A percentile compares a stretch with the other conserved stretches of the same genome.
Conservation (phyloP, 2,329 filamentous ascomycete genomes). For the Blastomyces emzantsi region DNA sequence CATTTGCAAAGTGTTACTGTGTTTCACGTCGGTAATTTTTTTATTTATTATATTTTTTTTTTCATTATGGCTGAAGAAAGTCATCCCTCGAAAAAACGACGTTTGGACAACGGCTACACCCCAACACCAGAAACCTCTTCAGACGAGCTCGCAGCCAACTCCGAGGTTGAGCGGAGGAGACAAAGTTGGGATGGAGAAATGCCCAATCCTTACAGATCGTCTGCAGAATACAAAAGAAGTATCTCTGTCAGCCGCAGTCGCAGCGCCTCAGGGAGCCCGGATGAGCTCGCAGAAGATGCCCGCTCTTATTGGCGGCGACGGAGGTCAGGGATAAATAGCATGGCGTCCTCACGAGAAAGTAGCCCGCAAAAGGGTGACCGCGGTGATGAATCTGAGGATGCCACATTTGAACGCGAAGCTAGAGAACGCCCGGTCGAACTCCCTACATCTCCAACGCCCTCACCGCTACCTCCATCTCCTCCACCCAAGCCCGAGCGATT, state of each 20-base stretch:
- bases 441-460: slow-evolving; percentile 24
- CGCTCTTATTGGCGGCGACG: slow-evolving; percentile 13
- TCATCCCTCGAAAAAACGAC: slow-evolving; percentile 25
- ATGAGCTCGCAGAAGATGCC: slow-evolving; percentile 37
- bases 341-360: not conserved
- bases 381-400: slow-evolving; percentile 8
- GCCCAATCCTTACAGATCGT: slow-evolving; percentile 10
- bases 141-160: slow-evolving; percentile 33
- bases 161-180: slow-evolving; percentile 29
- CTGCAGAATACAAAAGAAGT: slow-evolving; percentile 8
- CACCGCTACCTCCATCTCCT: slow-evolving; percentile 32
- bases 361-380: slow-evolving; percentile 2
- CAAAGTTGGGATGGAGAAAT: slow-evolving; percentile 26
- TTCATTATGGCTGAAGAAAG: slow-evolving; percentile 22
- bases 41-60: no score
- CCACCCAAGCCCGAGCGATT: slow-evolving; percentile 48
- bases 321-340: slow-evolving; percentile 4
- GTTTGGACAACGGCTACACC: slow-evolving; percentile 22
- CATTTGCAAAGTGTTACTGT: not conserved
- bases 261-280: slow-evolving; percentile 35
- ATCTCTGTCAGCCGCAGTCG: slow-evolving; percentile 15
- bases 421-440: slow-evolving; percentile 7
- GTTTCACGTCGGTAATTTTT: not conserved
- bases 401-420: slow-evolving; percentile 1
- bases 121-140: slow-evolving; percentile 28